Evolutionary conservation across 805 yeast genomes (phyloP).

Genomic region (Yarrowia sp.): DNA sequence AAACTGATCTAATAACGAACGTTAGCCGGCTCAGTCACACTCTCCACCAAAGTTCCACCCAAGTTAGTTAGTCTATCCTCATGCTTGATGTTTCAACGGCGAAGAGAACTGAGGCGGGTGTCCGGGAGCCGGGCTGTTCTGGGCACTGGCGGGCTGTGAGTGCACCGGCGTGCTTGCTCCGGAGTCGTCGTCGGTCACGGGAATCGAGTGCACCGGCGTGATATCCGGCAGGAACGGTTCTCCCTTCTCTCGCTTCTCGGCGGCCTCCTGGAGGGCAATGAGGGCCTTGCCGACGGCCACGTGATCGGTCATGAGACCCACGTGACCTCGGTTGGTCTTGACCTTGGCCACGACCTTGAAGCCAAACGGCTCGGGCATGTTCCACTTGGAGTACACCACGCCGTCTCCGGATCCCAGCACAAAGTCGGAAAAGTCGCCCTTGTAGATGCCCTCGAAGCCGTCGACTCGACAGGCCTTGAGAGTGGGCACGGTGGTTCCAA

Average conservation of each 20-base stretch:
- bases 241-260: conserved; percentile 52
- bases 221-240: conserved; percentile 5
- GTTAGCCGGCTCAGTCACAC: no score
- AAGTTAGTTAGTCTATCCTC: neutral
- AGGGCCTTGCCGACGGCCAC: conserved; percentile 76
- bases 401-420: conserved; percentile 94
- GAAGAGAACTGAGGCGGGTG: neutral
- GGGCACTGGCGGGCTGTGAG: neutral
- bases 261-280: conserved; percentile 60
- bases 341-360: conserved; percentile 74
- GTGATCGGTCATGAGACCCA: conserved; percentile 76
- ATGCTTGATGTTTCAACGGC: conserved; percentile 1
- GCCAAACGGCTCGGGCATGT: conserved; percentile 78
- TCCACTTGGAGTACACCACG: conserved; percentile 81
- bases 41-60: no score
- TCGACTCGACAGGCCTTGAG: conserved; percentile 79
- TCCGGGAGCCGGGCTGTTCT: conserved; percentile 4
- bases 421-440: conserved; percentile 77
- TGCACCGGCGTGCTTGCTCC: conserved; percentile 1
- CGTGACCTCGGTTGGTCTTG: conserved; percentile 74
- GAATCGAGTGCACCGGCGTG: conserved; percentile 24
- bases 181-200: conserved; percentile 20
- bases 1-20: conserved; percentile 3
- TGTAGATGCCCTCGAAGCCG: conserved; percentile 64
- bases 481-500: conserved; percentile 83